Base-by-base conservation (phyloP, 768 basidiomycete genomes). In the Rhizopogon vulgaris region DNA sequence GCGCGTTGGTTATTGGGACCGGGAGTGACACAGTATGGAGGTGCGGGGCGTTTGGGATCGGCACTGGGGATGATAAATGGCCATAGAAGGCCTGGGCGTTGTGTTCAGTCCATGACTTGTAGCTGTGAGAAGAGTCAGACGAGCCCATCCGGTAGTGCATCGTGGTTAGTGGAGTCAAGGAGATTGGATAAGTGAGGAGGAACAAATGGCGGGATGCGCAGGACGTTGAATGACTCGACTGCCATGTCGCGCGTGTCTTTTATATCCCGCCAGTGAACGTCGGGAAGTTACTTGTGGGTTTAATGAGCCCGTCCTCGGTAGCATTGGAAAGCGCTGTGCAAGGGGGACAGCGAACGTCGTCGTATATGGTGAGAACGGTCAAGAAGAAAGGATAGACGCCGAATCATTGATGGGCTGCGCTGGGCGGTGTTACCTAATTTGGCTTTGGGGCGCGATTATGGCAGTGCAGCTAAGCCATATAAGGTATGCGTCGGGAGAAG, bases 271-370 rank as follows among this genome's bases (percentile, higher is more conserved):
- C 49, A 38, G 36, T 12, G 12, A 15, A 56, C 50, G 41, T 54
- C 62, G 56, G 57, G 47, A 65, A 63, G 57, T 60, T 58, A 56
- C 30, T 32, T 46, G 30, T 46, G 18, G 28, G 15, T 18, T 32
- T 49, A 25, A 15, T 30, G 46, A 46, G 37, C 37, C 41, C 34
- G 41, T 36, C 37, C 6, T 45, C 43, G 6, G 14, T 18, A 15
- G 1, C 4, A 45, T 32, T 45, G 43, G 43, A 17, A 7, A 22
- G 14, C 14, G 8, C 30, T 34, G 52, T 14, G 52, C 24, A 59
- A 51, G 25, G 67, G 22, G 67, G 63, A 62, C 48, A 52, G 58
- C 60, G 65, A 41, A 59, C 62, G 38, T 59, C 56, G 63, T 22
- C 52, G 58, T 41, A 56, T 48, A 53, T 41, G 59, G 41, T 47